Evolutionary conservation across 108 stramenopile species (phyloP).

Genomic region (Cyclotella cryptica): DNA sequence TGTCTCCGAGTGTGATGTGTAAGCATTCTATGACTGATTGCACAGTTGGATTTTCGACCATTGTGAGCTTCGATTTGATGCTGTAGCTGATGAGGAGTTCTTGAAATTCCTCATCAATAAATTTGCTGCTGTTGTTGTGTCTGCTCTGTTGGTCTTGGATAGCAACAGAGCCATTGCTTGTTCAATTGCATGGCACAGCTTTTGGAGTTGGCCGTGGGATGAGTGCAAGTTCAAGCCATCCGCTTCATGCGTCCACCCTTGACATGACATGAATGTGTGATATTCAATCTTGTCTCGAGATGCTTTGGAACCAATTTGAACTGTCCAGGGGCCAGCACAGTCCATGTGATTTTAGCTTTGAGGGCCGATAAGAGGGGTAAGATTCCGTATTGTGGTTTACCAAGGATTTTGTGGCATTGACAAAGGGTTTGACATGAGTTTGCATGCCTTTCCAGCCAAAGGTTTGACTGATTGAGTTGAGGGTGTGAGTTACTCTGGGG

Average conservation of each 20-base stretch:
- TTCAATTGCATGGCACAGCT: not conserved
- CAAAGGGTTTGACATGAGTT: conserved; percentile 2
- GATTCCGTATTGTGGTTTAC: no score
- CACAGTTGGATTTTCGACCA: conserved; percentile 51
- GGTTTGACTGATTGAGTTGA: no score
- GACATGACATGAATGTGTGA: not conserved
- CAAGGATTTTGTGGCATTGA: conserved; percentile 12
- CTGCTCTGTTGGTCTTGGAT: conserved; percentile 43
- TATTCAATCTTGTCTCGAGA: not conserved
- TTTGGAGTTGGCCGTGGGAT: not conserved
- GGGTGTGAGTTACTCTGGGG: no score
- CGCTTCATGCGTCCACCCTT: not conserved
- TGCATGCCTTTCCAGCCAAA: no score
- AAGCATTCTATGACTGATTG: conserved; percentile 57
- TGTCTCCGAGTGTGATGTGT: conserved; percentile 31
- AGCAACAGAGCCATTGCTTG: conserved; percentile 48
- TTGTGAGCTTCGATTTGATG: conserved; percentile 32
- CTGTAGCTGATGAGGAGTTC: no score
- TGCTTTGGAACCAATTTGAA: no score
- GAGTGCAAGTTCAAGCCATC: not conserved
- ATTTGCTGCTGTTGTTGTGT: conserved; percentile 57
- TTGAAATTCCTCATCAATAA: conserved; percentile 50
- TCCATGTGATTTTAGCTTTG: no score
- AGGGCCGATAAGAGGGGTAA: no score
- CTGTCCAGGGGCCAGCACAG: no score